A percentile compares a stretch with the other conserved stretches of the same genome.
These are phyloP conservation scores for Colletotrichum lupini DNA, from an alignment of 2,329 filamentous ascomycete species.

Conservation along the genomic window DNA sequence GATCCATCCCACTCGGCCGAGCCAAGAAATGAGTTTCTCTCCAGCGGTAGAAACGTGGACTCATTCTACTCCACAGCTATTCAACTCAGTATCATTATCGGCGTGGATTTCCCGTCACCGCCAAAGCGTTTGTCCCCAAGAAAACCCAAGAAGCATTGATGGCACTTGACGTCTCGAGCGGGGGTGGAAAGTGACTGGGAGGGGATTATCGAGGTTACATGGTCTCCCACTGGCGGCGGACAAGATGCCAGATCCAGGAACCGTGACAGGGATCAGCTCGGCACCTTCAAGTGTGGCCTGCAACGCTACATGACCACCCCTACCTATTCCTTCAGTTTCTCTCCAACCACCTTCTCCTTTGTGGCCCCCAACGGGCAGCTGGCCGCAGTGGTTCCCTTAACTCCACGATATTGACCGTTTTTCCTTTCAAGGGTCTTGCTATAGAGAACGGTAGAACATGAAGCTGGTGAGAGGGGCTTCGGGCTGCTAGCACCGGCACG, in stretches of 20 bases:
- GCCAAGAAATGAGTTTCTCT: neutral
- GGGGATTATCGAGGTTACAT: slow-evolving; percentile 30
- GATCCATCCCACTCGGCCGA: neutral
- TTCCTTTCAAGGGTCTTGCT: neutral
- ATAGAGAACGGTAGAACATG: neutral
- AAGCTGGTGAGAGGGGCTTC: neutral
- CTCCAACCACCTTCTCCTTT: slow-evolving; percentile 21
- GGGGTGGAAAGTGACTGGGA: neutral
- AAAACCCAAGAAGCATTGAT: neutral
- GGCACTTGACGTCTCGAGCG: slow-evolving; percentile 5
- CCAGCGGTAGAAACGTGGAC: neutral
- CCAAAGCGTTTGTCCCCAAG: neutral
- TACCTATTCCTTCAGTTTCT: neutral
- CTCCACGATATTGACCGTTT: neutral
- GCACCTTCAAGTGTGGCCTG: slow-evolving; percentile 1
- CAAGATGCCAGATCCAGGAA: slow-evolving; percentile 30
- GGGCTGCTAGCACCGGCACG: slow-evolving; percentile 4
- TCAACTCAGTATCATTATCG: neutral
- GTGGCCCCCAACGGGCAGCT: neutral
- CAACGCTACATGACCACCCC: neutral
- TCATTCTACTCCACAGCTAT: neutral
- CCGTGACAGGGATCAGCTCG: slow-evolving; percentile 21
- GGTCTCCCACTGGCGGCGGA: slow-evolving; percentile 29
- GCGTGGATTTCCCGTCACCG: slow-evolving; percentile 1
- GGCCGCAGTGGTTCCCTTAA: neutral